These are phyloP conservation scores for Phytomonas sp. DNA, from an alignment of 208 protist species.

Conservation along the genomic window DNA sequence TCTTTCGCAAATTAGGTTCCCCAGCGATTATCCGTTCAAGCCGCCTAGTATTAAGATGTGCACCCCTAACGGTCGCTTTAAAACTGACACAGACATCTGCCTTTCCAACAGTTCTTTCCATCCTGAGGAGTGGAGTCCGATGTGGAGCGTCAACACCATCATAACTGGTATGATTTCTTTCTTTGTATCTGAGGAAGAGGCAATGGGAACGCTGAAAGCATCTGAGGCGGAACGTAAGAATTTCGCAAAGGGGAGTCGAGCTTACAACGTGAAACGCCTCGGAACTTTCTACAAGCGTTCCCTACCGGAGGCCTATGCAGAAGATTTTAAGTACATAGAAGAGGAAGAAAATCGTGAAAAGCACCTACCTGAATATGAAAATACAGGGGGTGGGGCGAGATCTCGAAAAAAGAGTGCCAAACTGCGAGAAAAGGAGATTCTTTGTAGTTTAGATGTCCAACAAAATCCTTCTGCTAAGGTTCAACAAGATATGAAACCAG, in stretches of 20 bases:
- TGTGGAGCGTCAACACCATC: constrained; percentile 78
- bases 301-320: constrained; percentile 35
- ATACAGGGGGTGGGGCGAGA: background rate
- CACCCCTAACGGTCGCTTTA: constrained; percentile 84
- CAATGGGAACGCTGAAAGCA: constrained; percentile 28
- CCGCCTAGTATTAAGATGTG: constrained; percentile 85
- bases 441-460: background rate
- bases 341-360: background rate
- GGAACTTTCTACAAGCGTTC: constrained; percentile 26
- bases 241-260: constrained; percentile 30
- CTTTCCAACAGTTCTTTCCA: constrained; percentile 84
- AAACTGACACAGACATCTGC: constrained; percentile 53
- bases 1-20: constrained; percentile 92
- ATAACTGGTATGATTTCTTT: constrained; percentile 82
- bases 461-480: background rate
- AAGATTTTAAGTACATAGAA: constrained; percentile 23
- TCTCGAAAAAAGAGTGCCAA: background rate
- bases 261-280: constrained; percentile 46
- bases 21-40: constrained; percentile 94
- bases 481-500: background rate
- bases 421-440: background rate
- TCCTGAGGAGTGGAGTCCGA: constrained; percentile 81
- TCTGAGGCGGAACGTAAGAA: constrained; percentile 23
- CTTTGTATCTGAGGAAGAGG: constrained; percentile 46
- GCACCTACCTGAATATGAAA: background rate